A percentile compares a stretch with the other conserved stretches of the same genome.
Conservation (phyloP, 192 early-diverging fungal species). For the Chytriomyces hyalinus region DNA sequence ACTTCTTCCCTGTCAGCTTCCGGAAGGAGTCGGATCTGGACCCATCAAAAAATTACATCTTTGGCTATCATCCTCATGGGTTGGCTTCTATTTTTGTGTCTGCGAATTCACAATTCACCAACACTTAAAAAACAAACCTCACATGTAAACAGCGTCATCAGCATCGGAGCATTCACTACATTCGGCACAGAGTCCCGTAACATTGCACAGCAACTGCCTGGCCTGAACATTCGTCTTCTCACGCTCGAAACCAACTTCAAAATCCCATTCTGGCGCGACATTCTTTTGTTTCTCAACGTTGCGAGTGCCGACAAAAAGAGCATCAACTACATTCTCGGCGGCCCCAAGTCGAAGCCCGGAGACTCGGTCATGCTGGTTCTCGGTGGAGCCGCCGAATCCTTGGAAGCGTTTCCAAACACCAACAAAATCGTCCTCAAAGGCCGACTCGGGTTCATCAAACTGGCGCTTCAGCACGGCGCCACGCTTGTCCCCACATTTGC, state of each 20-base stretch:
- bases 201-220: slow-evolving; percentile 77
- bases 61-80: slow-evolving; percentile 91
- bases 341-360: slow-evolving; percentile 41
- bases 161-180: slow-evolving; percentile 79
- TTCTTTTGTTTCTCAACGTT: slow-evolving; percentile 75
- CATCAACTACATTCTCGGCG: slow-evolving; percentile 74
- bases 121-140: too few species aligned
- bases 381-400: slow-evolving; percentile 86
- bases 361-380: slow-evolving; percentile 82
- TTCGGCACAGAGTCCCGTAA: slow-evolving; percentile 83
- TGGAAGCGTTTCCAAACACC: slow-evolving; percentile 44
- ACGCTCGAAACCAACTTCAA: slow-evolving; percentile 85
- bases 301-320: slow-evolving; percentile 76
- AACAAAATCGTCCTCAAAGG: slow-evolving; percentile 46
- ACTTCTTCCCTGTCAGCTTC: slow-evolving; percentile 81
- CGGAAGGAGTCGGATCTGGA: slow-evolving; percentile 86
- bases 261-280: slow-evolving; percentile 85
- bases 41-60: slow-evolving; percentile 82
- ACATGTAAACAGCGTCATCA: slow-evolving; percentile 69
- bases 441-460: slow-evolving; percentile 86
- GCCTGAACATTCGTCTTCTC: slow-evolving; percentile 77
- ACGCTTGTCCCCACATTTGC: slow-evolving; percentile 84
- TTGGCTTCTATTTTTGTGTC: slow-evolving; percentile 2
- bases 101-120: slow-evolving; percentile 8
- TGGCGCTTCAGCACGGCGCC: slow-evolving; percentile 82